phyloP scores from a whole-genome alignment of 371 early-diverging fungal genomes.

The Lichtheimia ornata region DNA sequence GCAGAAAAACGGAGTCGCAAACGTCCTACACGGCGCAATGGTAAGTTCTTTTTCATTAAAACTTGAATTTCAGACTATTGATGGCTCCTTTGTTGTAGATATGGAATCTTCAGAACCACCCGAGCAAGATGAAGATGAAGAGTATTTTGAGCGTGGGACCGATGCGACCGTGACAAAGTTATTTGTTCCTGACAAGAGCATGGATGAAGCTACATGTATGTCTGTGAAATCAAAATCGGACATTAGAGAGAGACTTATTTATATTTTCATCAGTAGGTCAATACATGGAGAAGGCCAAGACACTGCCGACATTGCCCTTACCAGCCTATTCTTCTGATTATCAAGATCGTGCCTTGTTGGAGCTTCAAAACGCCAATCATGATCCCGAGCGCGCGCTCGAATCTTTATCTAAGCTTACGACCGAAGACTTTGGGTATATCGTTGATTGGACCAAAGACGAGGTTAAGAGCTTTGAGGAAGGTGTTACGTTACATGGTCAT shows the following conservation, averaged over 20 bases:
- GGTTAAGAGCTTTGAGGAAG: conserved; percentile 66
- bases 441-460: conserved; percentile 66
- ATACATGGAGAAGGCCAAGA: conserved; percentile 51
- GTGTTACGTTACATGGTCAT: conserved; percentile 69
- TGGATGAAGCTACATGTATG: conserved; percentile 45
- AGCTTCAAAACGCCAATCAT: conserved; percentile 57
- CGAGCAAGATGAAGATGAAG: neutral
- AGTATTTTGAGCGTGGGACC: conserved; percentile 34
- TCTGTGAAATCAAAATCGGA: neutral
- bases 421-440: conserved; percentile 51
- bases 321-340: conserved; percentile 54
- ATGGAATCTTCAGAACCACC: too few species aligned
- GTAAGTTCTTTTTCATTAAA: neutral
- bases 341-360: conserved; percentile 63
- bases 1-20: conserved; percentile 1
- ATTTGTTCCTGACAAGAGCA: conserved; percentile 34
- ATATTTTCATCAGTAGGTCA: conserved; percentile 34
- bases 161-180: conserved; percentile 48
- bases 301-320: conserved; percentile 38
- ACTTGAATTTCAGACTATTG: too few species aligned
- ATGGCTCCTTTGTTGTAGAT: too few species aligned
- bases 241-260: conserved; percentile 2
- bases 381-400: conserved; percentile 60
- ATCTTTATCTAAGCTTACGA: conserved; percentile 47
- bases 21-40: conserved; percentile 8